Base-by-base conservation (phyloP, 306 rosid genomes). In the Ammopiptanthus mongolicus region DNA sequence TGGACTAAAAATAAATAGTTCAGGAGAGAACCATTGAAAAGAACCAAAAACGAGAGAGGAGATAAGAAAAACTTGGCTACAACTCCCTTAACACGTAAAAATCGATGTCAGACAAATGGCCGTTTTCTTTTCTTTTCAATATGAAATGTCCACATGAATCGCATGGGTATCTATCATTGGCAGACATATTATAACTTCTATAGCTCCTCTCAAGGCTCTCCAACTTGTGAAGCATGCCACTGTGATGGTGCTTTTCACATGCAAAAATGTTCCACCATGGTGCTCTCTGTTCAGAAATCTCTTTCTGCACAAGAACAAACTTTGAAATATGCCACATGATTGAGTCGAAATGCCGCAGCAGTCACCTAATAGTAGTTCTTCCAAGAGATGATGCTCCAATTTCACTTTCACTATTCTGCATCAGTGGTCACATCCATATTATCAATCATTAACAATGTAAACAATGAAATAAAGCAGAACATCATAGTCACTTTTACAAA, bases 371-470 rank as follows among this genome's bases (percentile, higher is more conserved):
- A 5, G 79, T 77, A 15, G 98, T 89, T 86, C 99, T 89, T 82
- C 99, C 99, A 6, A 86, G 86, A 75, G 93, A 96, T 34, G 96
- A 92, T 17, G 99, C 99, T 88, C 98, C 99, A 1, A 96, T 96
- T 88, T 92, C 93, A 65, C 88, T 89, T 53, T 91, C 96, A 0
- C 96, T 90, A 79, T 84, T 96, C 99, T 96, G 97, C 89, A 85
- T 29, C 73, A 47, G 55, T 74, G 77, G 46, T 53, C 44, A 75
- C 21, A 60, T 63, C 37, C 77, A 64, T 5, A 44, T 14, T 62
- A 55, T 65, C 62, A 75, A 60, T 13, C 19, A 61, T 52, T 55
- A 69, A 33, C 61, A 33, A 33, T 33, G 59, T 14, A 63, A 48
- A 47, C 44, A 72, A 57, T 41, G 66, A 39, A 51, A 71, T 34